A percentile compares a stretch with the other conserved stretches of the same genome.
phyloP scores from a whole-genome alignment of 2,329 filamentous ascomycete species.

The Leptographium radiaticola region DNA sequence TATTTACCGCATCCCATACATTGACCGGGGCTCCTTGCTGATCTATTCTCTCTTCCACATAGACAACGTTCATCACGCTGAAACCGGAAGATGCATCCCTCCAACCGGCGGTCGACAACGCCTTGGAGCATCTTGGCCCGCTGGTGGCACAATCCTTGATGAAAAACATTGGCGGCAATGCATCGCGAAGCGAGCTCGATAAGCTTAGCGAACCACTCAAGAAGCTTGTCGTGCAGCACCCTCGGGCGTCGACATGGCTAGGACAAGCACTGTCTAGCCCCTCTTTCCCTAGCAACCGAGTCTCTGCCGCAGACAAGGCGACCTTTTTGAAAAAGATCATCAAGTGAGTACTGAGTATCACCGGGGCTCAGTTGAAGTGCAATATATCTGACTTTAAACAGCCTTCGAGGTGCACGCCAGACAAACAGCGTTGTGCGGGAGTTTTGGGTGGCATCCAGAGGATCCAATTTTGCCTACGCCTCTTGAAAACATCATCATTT shows the following conservation, averaged over 20 bases:
- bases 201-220: constrained; percentile 58
- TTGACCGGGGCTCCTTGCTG: not conserved
- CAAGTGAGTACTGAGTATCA: constrained; percentile 30
- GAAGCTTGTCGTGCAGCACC: constrained; percentile 47
- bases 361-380: not conserved
- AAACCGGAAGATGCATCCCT: constrained; percentile 28
- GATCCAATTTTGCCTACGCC: constrained; percentile 46
- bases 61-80: constrained; percentile 42
- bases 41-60: not conserved
- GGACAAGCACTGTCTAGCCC: constrained; percentile 42
- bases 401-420: constrained; percentile 47
- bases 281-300: constrained; percentile 45
- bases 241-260: constrained; percentile 47
- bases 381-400: constrained; percentile 16
- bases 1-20: not conserved
- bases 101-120: constrained; percentile 30
- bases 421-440: constrained; percentile 58
- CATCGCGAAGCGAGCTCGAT: constrained; percentile 59
- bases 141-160: constrained; percentile 45
- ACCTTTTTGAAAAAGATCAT: constrained; percentile 55
- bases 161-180: constrained; percentile 54
- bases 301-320: constrained; percentile 45
- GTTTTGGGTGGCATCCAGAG: constrained; percentile 59
- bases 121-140: constrained; percentile 48
- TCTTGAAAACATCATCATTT: constrained; percentile 19